These are phyloP conservation scores for Hippophae gyantsensis DNA, from an alignment of 306 rosid genomes.

Conservation along the genomic window DNA sequence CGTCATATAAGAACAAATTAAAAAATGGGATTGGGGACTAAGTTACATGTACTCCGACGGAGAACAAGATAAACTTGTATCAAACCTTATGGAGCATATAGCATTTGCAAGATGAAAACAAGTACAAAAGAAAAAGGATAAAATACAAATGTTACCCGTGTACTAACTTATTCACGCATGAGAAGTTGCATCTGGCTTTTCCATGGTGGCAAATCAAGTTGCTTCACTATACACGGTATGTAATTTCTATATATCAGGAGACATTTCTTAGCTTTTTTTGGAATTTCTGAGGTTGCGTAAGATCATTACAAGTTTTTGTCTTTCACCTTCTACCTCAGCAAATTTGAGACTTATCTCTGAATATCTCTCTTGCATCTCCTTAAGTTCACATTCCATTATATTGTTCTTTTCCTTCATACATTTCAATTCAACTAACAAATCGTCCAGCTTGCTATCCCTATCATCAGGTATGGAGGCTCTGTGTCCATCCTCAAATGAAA, in stretches of 20 bases:
- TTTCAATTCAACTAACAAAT: constrained; percentile 34
- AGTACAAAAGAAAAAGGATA: not conserved
- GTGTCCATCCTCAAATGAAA: constrained; percentile 22
- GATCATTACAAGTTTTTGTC: constrained; percentile 91
- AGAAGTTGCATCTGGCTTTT: constrained; percentile 21
- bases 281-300: constrained; percentile 61
- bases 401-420: constrained; percentile 55
- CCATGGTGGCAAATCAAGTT: constrained; percentile 18
- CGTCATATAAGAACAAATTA: constrained; percentile 10
- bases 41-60: constrained; percentile 10
- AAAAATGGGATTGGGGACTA: constrained; percentile 20
- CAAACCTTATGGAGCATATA: constrained; percentile 24
- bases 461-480: constrained; percentile 11
- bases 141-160: constrained; percentile 26
- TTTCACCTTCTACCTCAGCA: constrained; percentile 97
- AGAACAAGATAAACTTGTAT: constrained; percentile 21
- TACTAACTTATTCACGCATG: constrained; percentile 47
- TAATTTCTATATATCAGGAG: constrained; percentile 17
- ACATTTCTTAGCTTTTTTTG: constrained; percentile 35
- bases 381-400: constrained; percentile 79
- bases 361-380: constrained; percentile 98
- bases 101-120: constrained; percentile 12
- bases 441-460: constrained; percentile 15
- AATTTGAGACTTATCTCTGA: constrained; percentile 94
- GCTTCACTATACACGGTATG: constrained; percentile 43